Base-by-base conservation (phyloP, 1,284 basidiomycete species). In the Gomphus sp. region DNA sequence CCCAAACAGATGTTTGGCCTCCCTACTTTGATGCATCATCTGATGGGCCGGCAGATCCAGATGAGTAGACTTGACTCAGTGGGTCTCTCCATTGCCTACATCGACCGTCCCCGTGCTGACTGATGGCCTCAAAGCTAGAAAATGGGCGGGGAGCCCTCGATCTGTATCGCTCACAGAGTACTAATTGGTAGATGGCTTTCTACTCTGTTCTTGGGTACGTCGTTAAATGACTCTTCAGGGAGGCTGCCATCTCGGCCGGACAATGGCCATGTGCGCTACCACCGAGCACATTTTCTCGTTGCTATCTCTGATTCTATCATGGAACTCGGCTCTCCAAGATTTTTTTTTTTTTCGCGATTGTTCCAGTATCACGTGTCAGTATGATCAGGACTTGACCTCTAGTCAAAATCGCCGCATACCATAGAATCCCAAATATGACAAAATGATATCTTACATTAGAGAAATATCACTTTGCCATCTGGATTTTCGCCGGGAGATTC, bases 241-340 rank as follows among this genome's bases (percentile, higher is more conserved):
- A 91, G 67, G 68, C 63, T n/a, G 73, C 78, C 25, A 74, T 91
- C 54, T 68, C 75, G 10, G 74, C 72, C 36, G 80, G 80, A 12
- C 80, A 82, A 61, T 91, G 89, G 89, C 87, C 89, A 2, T 85
- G 80, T 62, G 76, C 77, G 58, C 78, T 91, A 52, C 88, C 89
- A 39, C 89, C 89, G 0, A 82, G 81, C 67, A 82, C 81, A 7
- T 91, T 86, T 70, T 89, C 89, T 53, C 80, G 87, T 64, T 90
- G 87, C 70, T 90, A 89, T 68, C 69, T 80, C 55, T 89, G 71
- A 70, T 10, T n/a, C 12, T 25, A 10, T 3, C 2, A 39, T 22
- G 6, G 51, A 37, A 16, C 9, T 25, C 16, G 28, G 33, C 14
- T 43, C 18, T 22, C 1, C 36, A 10, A 53, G 4, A 28, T 1